These are phyloP conservation scores for Salix brachista DNA, from an alignment of 345 rosid species.

Conservation along the genomic window DNA sequence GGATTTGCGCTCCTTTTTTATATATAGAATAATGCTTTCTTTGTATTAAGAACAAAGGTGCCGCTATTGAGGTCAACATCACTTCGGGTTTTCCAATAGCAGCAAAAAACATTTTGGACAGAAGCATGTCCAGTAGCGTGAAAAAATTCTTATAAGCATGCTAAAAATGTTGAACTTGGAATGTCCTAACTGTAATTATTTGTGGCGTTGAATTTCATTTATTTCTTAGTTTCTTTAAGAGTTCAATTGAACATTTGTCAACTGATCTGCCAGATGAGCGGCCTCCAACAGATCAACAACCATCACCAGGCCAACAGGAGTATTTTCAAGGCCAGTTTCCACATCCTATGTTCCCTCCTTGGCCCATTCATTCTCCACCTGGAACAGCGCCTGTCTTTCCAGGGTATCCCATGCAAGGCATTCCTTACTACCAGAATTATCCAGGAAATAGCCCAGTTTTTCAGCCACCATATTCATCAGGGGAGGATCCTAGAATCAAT, in stretches of 20 bases:
- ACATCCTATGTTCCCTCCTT: slow-evolving; percentile 65
- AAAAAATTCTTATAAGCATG: background rate
- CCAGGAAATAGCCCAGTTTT: slow-evolving; percentile 59
- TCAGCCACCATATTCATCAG: slow-evolving; percentile 60
- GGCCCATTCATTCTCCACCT: slow-evolving; percentile 89
- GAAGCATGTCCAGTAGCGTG: background rate
- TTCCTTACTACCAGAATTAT: slow-evolving; percentile 72
- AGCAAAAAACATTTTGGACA: background rate
- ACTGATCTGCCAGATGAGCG: slow-evolving; percentile 45
- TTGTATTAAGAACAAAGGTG: background rate
- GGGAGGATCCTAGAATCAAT: slow-evolving; percentile 52
- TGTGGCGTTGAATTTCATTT: background rate
- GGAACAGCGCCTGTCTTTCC: slow-evolving; percentile 72
- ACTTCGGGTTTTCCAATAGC: background rate
- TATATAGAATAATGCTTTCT: background rate
- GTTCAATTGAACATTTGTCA: slow-evolving; percentile 4
- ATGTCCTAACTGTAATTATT: slow-evolving; percentile 7
- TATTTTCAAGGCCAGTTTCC: slow-evolving; percentile 72
- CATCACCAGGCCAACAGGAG: slow-evolving; percentile 47
- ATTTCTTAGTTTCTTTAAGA: slow-evolving; percentile 10
- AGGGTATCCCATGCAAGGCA: slow-evolving; percentile 82
- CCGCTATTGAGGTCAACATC: background rate
- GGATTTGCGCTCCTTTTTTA: background rate
- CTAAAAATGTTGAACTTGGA: background rate
- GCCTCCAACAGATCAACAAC: slow-evolving; percentile 48